Evolutionary conservation across 139 green algal genomes (phyloP).

Genomic region (Desmodesmus armatus): DNA sequence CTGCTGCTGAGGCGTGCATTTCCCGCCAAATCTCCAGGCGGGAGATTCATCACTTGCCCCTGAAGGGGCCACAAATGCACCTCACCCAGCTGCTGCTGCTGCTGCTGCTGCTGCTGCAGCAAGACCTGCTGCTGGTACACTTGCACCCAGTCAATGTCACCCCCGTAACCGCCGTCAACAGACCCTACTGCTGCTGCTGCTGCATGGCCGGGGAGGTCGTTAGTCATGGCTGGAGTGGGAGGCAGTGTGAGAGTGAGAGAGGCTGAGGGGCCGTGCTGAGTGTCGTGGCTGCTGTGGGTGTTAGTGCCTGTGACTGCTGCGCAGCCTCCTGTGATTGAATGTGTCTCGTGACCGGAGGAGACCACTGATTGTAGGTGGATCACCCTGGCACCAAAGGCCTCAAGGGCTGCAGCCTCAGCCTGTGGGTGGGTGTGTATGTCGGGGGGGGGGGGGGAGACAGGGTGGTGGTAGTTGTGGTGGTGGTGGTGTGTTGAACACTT

Average conservation of each 20-base stretch:
- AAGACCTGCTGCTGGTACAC: slow-evolving; percentile 15
- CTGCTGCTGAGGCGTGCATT: neutral
- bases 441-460: neutral
- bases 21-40: neutral
- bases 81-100: neutral
- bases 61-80: neutral
- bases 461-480: neutral
- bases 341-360: neutral
- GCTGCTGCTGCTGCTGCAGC: slow-evolving; percentile 1
- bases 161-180: neutral
- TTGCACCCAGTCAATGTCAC: neutral
- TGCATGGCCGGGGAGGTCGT: neutral
- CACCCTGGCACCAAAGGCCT: slow-evolving; percentile 16
- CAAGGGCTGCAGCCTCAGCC: slow-evolving; percentile 29
- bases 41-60: neutral
- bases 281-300: neutral
- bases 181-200: neutral
- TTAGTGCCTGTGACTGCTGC: neutral
- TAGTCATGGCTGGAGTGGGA: too few species aligned
- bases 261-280: neutral
- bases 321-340: neutral
- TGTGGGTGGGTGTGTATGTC: neutral
- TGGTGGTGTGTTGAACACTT: neutral
- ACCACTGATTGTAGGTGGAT: slow-evolving; percentile 8
- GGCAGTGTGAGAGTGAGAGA: too few species aligned